These are phyloP conservation scores for Globisporangium perplexum DNA, from an alignment of 352 stramenopile genomes.

Conservation along the genomic window DNA sequence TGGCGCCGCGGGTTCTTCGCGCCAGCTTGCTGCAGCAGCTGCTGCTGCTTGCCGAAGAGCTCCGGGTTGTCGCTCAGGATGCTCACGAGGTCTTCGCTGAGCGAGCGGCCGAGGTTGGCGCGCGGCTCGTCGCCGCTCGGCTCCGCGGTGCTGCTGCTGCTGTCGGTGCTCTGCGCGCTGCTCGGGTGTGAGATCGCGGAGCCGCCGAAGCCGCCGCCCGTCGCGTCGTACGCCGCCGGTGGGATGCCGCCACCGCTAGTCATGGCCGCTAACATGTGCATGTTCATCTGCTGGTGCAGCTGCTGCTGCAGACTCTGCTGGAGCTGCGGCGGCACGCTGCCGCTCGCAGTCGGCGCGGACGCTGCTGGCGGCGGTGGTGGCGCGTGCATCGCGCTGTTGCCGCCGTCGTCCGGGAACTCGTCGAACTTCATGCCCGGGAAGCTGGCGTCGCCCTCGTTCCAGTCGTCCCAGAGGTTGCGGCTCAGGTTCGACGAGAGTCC, in stretches of 20 bases:
- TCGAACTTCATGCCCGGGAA: constrained; percentile 61
- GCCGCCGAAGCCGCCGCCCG: neutral
- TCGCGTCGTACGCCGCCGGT: constrained; percentile 12
- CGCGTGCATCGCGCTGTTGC: constrained; percentile 17
- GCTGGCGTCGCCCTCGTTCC: constrained; percentile 72
- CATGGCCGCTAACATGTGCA: constrained; percentile 6
- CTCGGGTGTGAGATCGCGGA: constrained; percentile 3
- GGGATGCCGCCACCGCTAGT: constrained; percentile 7
- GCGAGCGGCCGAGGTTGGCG: constrained; percentile 38
- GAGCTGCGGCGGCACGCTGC: constrained; percentile 3
- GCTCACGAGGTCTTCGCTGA: constrained; percentile 76
- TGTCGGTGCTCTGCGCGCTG: constrained; percentile 14
- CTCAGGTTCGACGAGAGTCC: constrained; percentile 76
- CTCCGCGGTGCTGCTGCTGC: constrained; percentile 6
- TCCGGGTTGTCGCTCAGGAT: constrained; percentile 59
- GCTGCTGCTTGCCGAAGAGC: constrained; percentile 25
- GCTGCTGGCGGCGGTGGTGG: constrained; percentile 13
- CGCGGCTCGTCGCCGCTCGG: constrained; percentile 21
- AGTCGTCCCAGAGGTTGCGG: constrained; percentile 86
- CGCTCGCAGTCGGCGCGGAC: neutral
- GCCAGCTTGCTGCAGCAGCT: constrained; percentile 9
- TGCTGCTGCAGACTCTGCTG: constrained; percentile 15
- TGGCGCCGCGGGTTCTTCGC: constrained; percentile 3
- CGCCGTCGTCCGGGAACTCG: constrained; percentile 49
- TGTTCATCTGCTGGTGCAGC: constrained; percentile 11